Percentiles rank a stretch among this genome's conserved stretches.
These are phyloP conservation scores for Hypoxylon sp. DNA, from an alignment of 2,329 filamentous ascomycete species.

Conservation along the genomic window DNA sequence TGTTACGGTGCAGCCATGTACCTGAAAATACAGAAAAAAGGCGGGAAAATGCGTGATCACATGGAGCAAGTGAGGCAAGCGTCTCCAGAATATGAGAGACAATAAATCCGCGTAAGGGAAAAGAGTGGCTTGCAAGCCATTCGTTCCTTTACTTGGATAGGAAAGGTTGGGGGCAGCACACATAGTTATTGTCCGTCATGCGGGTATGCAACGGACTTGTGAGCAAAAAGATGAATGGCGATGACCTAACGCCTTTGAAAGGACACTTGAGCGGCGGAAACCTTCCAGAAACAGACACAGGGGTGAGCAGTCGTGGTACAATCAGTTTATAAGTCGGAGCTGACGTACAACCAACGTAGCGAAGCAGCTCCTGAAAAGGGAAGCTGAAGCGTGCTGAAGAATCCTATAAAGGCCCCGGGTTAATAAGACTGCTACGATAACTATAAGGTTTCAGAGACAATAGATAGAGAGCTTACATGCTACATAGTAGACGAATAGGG, in stretches of 20 bases:
- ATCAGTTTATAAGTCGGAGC: conserved; percentile 40
- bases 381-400: conserved; percentile 45
- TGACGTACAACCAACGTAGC: conserved; percentile 43
- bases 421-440: conserved; percentile 44
- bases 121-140: conserved; percentile 44
- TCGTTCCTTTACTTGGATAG: conserved; percentile 30
- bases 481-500: conserved; percentile 40
- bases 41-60: conserved; percentile 42
- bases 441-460: conserved; percentile 28
- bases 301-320: conserved; percentile 39
- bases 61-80: conserved; percentile 33
- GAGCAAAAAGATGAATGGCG: conserved; percentile 29
- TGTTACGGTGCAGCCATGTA: conserved; percentile 42
- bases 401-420: conserved; percentile 42
- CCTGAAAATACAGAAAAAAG: conserved; percentile 31
- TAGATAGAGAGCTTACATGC: conserved; percentile 35
- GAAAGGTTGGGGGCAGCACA: conserved; percentile 37
- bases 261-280: conserved; percentile 41
- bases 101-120: conserved; percentile 39
- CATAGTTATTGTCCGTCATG: conserved; percentile 40
- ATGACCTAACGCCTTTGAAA: conserved; percentile 34
- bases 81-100: conserved; percentile 45
- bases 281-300: conserved; percentile 45
- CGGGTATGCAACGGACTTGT: conserved; percentile 43
- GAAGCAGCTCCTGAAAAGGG: conserved; percentile 44